A percentile compares a stretch with the other conserved stretches of the same genome.
Evolutionary conservation across 306 rosid species (phyloP).

Genomic region (Rubus parviflorus): DNA sequence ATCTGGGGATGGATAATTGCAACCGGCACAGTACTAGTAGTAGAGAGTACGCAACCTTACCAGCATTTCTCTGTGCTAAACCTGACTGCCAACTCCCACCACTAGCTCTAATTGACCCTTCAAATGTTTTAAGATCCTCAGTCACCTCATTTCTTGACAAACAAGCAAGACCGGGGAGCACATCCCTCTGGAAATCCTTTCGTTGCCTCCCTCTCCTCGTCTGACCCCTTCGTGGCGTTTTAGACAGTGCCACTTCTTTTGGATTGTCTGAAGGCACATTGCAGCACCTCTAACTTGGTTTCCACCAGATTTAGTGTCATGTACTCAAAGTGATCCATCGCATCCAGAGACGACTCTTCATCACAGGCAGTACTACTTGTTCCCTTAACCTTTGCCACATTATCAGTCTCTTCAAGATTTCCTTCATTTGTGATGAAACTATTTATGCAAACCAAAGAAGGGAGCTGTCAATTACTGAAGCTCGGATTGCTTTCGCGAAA

Average conservation of each 20-base stretch:
- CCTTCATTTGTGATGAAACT: slow-evolving; percentile 44
- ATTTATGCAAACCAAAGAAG: slow-evolving; percentile 70
- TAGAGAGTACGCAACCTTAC: slow-evolving; percentile 46
- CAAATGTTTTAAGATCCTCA: slow-evolving; percentile 84
- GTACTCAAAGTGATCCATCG: slow-evolving; percentile 62
- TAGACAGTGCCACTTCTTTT: slow-evolving; percentile 55
- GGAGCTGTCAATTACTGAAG: slow-evolving; percentile 28
- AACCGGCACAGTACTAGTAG: slow-evolving; percentile 35
- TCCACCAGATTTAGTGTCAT: slow-evolving; percentile 67
- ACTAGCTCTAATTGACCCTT: slow-evolving; percentile 73
- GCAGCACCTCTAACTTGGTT: slow-evolving; percentile 55
- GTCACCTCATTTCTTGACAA: slow-evolving; percentile 85
- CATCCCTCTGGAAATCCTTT: slow-evolving; percentile 87
- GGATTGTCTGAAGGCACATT: slow-evolving; percentile 58
- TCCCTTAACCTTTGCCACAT: slow-evolving; percentile 17
- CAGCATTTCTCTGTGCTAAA: slow-evolving; percentile 54
- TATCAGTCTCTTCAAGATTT: slow-evolving; percentile 24
- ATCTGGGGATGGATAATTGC: slow-evolving; percentile 43
- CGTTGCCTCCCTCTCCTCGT: slow-evolving; percentile 77
- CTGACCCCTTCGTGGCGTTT: slow-evolving; percentile 58
- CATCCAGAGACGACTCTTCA: slow-evolving; percentile 33
- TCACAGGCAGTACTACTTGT: neutral
- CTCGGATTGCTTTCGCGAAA: slow-evolving; percentile 25
- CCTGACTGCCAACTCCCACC: slow-evolving; percentile 79
- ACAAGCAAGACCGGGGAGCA: slow-evolving; percentile 74